Evolutionary conservation across 2,329 filamentous ascomycete genomes (phyloP).

Genomic region (Sporothrix mexicana): DNA sequence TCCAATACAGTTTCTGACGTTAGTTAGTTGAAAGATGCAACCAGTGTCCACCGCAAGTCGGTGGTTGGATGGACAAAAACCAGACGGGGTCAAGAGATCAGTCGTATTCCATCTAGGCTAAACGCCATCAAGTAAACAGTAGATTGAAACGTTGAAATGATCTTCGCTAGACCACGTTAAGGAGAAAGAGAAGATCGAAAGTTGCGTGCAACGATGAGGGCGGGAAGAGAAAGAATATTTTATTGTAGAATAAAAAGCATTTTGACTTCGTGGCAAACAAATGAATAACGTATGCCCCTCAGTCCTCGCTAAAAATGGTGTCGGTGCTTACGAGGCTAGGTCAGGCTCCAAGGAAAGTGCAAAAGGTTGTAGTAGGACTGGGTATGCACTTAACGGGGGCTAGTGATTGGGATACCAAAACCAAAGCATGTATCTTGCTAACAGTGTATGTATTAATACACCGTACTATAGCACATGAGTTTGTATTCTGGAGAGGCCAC

Average conservation of each 20-base stretch:
- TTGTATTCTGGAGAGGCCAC: too few species aligned
- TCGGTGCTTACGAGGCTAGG: slow-evolving; percentile 30
- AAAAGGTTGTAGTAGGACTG: neutral
- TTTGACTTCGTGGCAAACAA: slow-evolving; percentile 13
- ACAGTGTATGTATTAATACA: too few species aligned
- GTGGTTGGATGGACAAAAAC: too few species aligned
- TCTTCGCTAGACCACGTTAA: neutral
- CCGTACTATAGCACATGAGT: too few species aligned
- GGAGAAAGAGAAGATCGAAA: neutral
- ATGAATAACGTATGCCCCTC: neutral
- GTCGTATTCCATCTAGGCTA: too few species aligned
- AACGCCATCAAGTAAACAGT: too few species aligned
- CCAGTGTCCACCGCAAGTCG: too few species aligned
- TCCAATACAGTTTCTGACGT: neutral
- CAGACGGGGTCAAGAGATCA: too few species aligned
- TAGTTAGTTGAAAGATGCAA: too few species aligned
- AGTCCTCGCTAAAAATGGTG: neutral
- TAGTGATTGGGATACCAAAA: neutral
- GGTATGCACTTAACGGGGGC: slow-evolving; percentile 22
- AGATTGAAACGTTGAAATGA: too few species aligned
- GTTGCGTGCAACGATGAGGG: too few species aligned
- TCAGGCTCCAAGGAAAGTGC: slow-evolving; percentile 11
- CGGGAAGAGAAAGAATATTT: too few species aligned
- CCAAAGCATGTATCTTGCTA: neutral
- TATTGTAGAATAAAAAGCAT: neutral